Percentiles rank a stretch among this genome's conserved stretches.
phyloP scores from a whole-genome alignment of 305 asterid genomes.

The Fraxinus floribunda region DNA sequence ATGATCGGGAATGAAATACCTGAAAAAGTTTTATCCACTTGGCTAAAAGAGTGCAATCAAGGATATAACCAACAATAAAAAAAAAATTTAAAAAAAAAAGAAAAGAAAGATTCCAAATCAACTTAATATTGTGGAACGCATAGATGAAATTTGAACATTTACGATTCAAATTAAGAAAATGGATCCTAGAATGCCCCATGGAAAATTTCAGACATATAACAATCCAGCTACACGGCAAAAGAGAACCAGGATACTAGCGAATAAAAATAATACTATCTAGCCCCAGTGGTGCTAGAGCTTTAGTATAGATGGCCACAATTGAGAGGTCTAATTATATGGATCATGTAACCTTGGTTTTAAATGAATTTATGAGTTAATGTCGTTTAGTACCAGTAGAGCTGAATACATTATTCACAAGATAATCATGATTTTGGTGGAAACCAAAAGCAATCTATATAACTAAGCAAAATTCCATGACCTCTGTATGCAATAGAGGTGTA shows the following conservation, averaged over 20 bases:
- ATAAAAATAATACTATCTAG: not conserved
- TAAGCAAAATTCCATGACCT: not conserved
- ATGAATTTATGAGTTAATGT: not conserved
- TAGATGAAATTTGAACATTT: not conserved
- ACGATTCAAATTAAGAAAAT: slow-evolving; percentile 17
- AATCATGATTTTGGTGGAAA: slow-evolving; percentile 8
- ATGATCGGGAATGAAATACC: slow-evolving; percentile 70
- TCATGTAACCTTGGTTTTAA: not conserved
- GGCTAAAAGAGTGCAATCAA: slow-evolving; percentile 2
- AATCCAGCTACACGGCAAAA: slow-evolving; percentile 13
- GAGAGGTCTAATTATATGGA: not conserved
- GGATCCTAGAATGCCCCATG: slow-evolving; percentile 15
- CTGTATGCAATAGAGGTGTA: slow-evolving; percentile 10
- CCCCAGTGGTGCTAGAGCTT: not conserved
- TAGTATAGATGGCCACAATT: too few relatives aligned
- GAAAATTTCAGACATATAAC: not conserved
- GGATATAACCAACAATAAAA: not conserved
- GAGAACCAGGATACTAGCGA: not conserved
- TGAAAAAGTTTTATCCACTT: slow-evolving; percentile 36
- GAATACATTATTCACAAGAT: not conserved
- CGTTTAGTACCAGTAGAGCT: not conserved
- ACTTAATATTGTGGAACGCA: not conserved
- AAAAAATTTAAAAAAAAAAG: not conserved
- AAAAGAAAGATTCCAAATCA: slow-evolving; percentile 17
- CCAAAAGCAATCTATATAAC: not conserved